Evolutionary conservation across 371 early-diverging fungal genomes (phyloP).

Genomic region (Apophysomyces ossiformis): DNA sequence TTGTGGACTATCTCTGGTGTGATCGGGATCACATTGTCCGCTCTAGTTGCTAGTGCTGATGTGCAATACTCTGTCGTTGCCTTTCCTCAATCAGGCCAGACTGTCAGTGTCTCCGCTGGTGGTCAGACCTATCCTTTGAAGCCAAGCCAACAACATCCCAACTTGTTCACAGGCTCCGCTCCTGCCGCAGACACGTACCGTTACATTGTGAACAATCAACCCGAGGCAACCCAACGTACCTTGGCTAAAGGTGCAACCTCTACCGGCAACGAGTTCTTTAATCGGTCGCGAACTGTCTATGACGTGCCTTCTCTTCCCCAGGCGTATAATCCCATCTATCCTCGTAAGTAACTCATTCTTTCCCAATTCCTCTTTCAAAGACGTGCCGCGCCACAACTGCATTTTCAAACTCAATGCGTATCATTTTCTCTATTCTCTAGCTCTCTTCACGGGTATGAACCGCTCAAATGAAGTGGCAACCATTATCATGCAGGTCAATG

Average conservation of each 20-base stretch:
- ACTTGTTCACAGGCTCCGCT: constrained; percentile 42
- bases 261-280: constrained; percentile 63
- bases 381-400: neutral
- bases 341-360: constrained; percentile 36
- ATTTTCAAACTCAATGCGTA: no score
- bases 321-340: constrained; percentile 50
- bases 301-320: constrained; percentile 57
- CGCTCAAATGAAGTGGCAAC: constrained; percentile 51
- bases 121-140: constrained; percentile 34
- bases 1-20: constrained; percentile 10
- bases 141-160: constrained; percentile 31
- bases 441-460: constrained; percentile 31
- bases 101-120: constrained; percentile 39
- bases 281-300: constrained; percentile 44
- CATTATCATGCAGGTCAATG: constrained; percentile 47
- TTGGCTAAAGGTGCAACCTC: constrained; percentile 36
- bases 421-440: constrained; percentile 12
- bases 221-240: constrained; percentile 40
- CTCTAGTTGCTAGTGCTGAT: constrained; percentile 30
- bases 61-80: constrained; percentile 48
- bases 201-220: constrained; percentile 29
- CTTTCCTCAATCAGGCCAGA: constrained; percentile 37
- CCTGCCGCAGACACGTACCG: constrained; percentile 42
- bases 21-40: constrained; percentile 1
- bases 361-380: neutral